Percentiles rank a stretch among this genome's conserved stretches.
phyloP scores from a whole-genome alignment of 129 eudicot species.

The Solidago caesia region DNA sequence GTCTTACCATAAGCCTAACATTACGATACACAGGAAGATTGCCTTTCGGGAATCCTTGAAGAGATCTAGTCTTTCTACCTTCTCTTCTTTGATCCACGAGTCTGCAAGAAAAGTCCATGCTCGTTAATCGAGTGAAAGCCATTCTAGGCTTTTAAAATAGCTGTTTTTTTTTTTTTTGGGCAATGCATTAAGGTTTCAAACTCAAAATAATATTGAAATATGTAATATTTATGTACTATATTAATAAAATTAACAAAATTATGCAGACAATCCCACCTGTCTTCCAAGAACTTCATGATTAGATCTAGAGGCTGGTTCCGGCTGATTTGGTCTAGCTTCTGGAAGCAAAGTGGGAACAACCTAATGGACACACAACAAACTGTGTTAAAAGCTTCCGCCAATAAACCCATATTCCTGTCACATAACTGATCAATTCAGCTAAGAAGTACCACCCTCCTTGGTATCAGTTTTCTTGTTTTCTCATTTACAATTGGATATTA shows the following conservation, averaged over 20 bases:
- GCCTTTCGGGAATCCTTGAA: background rate
- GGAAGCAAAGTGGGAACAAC: background rate
- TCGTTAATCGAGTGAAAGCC: background rate
- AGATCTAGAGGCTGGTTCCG: conserved; percentile 5
- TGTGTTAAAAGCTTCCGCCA: background rate
- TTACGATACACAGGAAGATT: background rate
- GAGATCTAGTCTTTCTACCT: background rate
- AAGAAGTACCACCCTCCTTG: background rate
- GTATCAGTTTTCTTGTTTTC: no score
- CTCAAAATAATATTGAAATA: no score
- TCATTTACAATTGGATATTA: no score
- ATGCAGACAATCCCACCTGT: conserved; percentile 10
- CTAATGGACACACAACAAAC: background rate
- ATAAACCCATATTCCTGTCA: background rate
- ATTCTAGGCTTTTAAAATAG: background rate
- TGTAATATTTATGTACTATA: no score
- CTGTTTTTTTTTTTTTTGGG: no score
- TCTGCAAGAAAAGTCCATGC: background rate
- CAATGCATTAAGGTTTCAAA: no score
- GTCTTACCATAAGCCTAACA: background rate
- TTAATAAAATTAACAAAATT: background rate
- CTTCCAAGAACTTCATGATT: background rate
- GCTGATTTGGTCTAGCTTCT: background rate
- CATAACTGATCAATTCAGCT: background rate
- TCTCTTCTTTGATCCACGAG: conserved; percentile 5